phyloP scores from a whole-genome alignment of 306 rosid species.

The Fragaria iinumae region DNA sequence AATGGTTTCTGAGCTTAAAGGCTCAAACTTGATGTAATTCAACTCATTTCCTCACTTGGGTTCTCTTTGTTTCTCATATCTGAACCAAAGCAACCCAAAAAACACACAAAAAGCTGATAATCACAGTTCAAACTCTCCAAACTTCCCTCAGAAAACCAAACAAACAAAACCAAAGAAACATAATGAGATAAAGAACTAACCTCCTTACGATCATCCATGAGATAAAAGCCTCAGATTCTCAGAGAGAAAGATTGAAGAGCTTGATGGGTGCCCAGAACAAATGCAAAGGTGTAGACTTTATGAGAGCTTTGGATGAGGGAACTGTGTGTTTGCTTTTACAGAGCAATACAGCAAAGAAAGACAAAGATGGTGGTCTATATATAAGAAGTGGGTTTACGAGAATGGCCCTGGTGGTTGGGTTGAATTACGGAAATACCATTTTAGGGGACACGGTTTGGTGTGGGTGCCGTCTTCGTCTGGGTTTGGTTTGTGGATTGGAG shows the following conservation, averaged over 20 bases:
- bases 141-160: background rate
- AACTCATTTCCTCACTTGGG: background rate
- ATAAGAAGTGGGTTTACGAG: background rate
- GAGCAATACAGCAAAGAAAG: background rate
- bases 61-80: background rate
- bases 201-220: slow-evolving; percentile 93
- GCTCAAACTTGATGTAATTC: background rate
- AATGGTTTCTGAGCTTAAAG: background rate
- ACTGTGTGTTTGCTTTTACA: background rate
- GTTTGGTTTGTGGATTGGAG: background rate
- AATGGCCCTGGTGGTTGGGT: background rate
- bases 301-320: background rate
- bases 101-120: background rate
- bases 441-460: background rate
- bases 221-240: slow-evolving; percentile 29
- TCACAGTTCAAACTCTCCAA: slow-evolving; percentile 6
- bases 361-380: background rate
- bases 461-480: slow-evolving; percentile 5
- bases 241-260: background rate
- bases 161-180: slow-evolving; percentile 6
- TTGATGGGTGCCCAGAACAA: background rate
- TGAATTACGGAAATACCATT: background rate
- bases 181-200: slow-evolving; percentile 36
- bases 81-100: background rate
- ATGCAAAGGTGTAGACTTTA: background rate